Evolutionary conservation across 257 asterid species (phyloP).

Genomic region (Rhazya stricta): DNA sequence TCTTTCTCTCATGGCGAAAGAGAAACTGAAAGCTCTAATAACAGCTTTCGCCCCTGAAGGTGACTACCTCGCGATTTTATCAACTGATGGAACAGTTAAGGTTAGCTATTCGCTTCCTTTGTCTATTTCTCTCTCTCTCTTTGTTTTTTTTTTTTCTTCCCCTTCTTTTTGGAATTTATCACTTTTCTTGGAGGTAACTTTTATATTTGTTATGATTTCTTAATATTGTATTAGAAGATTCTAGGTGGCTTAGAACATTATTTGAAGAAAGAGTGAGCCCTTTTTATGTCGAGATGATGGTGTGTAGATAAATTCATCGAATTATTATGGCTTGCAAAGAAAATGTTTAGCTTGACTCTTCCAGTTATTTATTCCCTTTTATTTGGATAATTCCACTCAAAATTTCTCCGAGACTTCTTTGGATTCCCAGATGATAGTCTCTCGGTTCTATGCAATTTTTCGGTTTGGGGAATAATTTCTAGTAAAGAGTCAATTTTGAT

Average conservation of each 20-base stretch:
- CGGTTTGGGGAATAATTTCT: neutral
- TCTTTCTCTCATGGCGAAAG: constrained; percentile 18
- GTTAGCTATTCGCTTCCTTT: constrained; percentile 16
- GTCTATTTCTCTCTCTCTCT: too few species aligned
- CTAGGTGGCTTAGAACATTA: neutral
- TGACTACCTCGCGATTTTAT: constrained; percentile 23
- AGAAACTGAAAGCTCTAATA: constrained; percentile 22
- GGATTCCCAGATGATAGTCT: neutral
- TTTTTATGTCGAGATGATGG: too few species aligned
- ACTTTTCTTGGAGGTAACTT: neutral
- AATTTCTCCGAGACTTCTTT: neutral
- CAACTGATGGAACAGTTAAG: constrained; percentile 23
- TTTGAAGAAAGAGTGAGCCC: too few species aligned
- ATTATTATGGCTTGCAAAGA: neutral
- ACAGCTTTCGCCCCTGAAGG: constrained; percentile 26
- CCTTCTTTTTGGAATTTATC: neutral
- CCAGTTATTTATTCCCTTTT: neutral
- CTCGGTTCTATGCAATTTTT: neutral
- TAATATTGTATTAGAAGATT: neutral
- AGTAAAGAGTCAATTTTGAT: neutral
- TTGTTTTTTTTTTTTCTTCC: too few species aligned
- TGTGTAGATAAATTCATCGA: neutral
- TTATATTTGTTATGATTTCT: neutral
- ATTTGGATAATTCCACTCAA: neutral
- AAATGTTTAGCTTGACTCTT: neutral